Evolutionary conservation across 306 rosid species (phyloP), one percentile per base, ranked within the genome.

Genomic region (Rosa multiflora): DNA sequence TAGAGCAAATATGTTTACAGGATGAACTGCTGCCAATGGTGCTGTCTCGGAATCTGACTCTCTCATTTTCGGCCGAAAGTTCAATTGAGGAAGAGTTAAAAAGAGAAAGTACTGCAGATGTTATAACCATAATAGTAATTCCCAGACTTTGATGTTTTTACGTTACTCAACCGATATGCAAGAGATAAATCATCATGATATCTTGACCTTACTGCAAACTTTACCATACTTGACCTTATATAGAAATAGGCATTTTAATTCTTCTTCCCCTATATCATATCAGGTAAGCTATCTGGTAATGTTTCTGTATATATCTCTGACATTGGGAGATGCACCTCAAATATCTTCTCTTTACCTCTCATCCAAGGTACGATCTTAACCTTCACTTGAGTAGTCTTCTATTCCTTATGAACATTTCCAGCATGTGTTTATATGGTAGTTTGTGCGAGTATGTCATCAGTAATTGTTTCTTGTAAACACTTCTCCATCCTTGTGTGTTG

Each of bases 41-140:
- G 83, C 90, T 81, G 78, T 87, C 95, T 77, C 80, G 82, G 86
- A 91, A 94, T 87, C 93, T 94, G 62, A 92, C 91, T 76, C 88
- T 94, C 85, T 88, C 99, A 61, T 94, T 92, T 89, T 94, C 97
- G 10, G 44, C 95, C 0, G 99, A 94, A 86, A 92, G 95, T 83
- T 94, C 99, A 77, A 88, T 94, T 42, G 99, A 94, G 88, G 99
- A 92, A 76, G 99, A 94, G 87, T 48, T 94, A 67, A 94, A 94
- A 88, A 91, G 99, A 84, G 99, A 94, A 83, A 94, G 99, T 87
- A 89, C 97, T 7, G 99, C 99, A 73, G 99, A 94, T 86, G 89
- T 92, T 74, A 74, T 94, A 76, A 94, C 99, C 75, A 91, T 94
- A 85, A 85, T 89, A 1, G 97, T 94, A 90, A 83, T 94, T 75